A percentile compares a stretch with the other conserved stretches of the same genome.
Conservation (phyloP, 306 rosid species). For the Quercus mongolica region DNA sequence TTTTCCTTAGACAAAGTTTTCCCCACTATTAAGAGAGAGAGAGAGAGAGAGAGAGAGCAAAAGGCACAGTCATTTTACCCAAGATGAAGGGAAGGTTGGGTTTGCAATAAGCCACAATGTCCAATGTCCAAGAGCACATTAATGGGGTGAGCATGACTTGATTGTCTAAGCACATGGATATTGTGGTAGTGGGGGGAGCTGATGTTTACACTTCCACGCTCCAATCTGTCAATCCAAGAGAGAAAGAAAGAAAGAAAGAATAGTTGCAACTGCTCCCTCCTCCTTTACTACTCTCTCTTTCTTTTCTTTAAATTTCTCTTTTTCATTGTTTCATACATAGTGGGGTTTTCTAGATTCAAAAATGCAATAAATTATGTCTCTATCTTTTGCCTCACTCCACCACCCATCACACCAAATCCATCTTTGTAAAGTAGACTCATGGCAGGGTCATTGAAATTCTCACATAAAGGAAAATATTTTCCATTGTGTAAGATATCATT, state of each 20-base stretch:
- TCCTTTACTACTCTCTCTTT: constrained; percentile 21
- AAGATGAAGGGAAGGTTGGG: constrained; percentile 42
- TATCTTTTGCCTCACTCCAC: constrained; percentile 64
- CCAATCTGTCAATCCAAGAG: constrained; percentile 36
- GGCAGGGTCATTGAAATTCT: constrained; percentile 58
- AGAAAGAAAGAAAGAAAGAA: constrained; percentile 13
- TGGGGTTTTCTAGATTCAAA: constrained; percentile 46
- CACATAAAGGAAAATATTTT: constrained; percentile 23
- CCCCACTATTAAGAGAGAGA: constrained; percentile 27
- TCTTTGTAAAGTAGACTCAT: constrained; percentile 48
- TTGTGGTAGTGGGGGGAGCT: constrained; percentile 53
- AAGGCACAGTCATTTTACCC: constrained; percentile 45
- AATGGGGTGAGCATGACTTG: constrained; percentile 48
- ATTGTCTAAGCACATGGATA: constrained; percentile 57
- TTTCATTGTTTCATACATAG: constrained; percentile 40
- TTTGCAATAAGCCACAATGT: constrained; percentile 50
- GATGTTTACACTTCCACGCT: constrained; percentile 56
- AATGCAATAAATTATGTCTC: constrained; percentile 51
- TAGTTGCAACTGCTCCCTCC: constrained; percentile 32
- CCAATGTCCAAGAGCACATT: constrained; percentile 52
- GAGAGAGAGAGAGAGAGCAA: background rate
- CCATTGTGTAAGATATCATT: constrained; percentile 52
- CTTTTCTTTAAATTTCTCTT: constrained; percentile 24
- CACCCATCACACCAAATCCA: constrained; percentile 48
- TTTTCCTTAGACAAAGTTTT: constrained; percentile 51